Conservation (phyloP, 2,329 filamentous ascomycete genomes). For the Thelonectria olida region DNA sequence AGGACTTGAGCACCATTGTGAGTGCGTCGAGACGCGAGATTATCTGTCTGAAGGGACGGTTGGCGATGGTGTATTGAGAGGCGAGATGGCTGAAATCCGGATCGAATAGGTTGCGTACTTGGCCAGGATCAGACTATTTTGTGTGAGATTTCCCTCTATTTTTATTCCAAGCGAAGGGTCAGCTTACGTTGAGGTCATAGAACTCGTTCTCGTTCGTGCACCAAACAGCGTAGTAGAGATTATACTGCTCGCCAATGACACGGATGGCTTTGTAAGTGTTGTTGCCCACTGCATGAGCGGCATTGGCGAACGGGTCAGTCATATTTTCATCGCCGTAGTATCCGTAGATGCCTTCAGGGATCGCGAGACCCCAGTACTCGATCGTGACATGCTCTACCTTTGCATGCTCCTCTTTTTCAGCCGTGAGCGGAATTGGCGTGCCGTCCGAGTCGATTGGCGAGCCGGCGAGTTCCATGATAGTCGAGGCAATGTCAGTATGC, state of each 20-base stretch:
- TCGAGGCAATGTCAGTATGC: constrained; percentile 65
- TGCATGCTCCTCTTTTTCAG: constrained; percentile 22
- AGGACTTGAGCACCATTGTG: constrained; percentile 12
- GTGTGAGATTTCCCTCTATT: neutral
- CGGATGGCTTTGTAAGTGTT: constrained; percentile 65
- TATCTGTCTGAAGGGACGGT: neutral
- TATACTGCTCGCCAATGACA: constrained; percentile 56
- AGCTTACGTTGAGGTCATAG: constrained; percentile 59
- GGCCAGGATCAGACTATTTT: constrained; percentile 7
- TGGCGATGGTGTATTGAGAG: neutral
- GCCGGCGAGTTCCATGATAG: constrained; percentile 52
- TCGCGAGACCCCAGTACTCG: constrained; percentile 60
- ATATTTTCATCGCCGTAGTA: constrained; percentile 3
- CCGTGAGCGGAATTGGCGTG: constrained; percentile 52
- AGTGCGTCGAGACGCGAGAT: constrained; percentile 3
- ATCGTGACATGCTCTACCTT: constrained; percentile 58
- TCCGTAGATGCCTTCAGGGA: constrained; percentile 38
- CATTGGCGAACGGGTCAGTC: neutral
- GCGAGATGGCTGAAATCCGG: neutral
- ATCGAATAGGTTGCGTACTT: constrained; percentile 8
- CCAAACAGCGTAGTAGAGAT: constrained; percentile 65
- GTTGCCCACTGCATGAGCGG: constrained; percentile 26
- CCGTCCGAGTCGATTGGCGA: constrained; percentile 60
- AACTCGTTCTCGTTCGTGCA: constrained; percentile 59
- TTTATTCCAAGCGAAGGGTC: neutral